Conservation (phyloP, 2,329 filamentous ascomycete species). For the Penicillium occitanis region DNA sequence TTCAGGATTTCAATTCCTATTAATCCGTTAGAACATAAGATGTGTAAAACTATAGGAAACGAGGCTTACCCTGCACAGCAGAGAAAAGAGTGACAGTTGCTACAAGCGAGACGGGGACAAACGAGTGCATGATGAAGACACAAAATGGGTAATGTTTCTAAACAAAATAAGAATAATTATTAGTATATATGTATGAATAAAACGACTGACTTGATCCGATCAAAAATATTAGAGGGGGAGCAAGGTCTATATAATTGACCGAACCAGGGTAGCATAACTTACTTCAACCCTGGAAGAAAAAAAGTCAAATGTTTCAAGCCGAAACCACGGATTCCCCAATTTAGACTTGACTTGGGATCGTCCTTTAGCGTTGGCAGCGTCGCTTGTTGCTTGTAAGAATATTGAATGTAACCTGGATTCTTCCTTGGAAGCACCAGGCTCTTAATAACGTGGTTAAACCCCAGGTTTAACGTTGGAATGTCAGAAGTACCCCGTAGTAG, state of each 20-base stretch:
- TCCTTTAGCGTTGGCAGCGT: constrained; percentile 5
- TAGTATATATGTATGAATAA: constrained; percentile 1
- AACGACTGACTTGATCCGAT: not conserved
- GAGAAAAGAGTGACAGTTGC: constrained; percentile 19
- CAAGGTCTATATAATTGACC: constrained; percentile 4
- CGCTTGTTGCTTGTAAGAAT: not conserved
- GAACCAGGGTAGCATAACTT: constrained; percentile 1
- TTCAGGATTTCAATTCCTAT: constrained; percentile 17
- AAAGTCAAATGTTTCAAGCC: constrained; percentile 5
- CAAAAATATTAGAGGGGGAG: not conserved
- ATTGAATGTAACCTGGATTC: not conserved
- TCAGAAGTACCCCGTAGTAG: not conserved
- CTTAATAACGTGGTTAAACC: constrained; percentile 2
- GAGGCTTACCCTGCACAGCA: constrained; percentile 17
- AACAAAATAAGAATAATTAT: constrained; percentile 10
- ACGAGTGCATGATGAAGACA: constrained; percentile 16
- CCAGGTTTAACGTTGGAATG: not conserved
- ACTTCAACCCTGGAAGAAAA: not conserved
- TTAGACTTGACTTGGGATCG: constrained; percentile 3
- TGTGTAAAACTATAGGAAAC: not conserved
- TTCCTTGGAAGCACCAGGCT: not conserved
- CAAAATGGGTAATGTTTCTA: constrained; percentile 5
- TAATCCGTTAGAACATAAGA: not conserved
- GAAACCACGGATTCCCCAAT: not conserved
- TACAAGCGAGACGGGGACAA: constrained; percentile 17